Percentiles rank a stretch among this genome's conserved stretches.
Conservation (phyloP, 179 eudicot species). For the Silene vulgaris region DNA sequence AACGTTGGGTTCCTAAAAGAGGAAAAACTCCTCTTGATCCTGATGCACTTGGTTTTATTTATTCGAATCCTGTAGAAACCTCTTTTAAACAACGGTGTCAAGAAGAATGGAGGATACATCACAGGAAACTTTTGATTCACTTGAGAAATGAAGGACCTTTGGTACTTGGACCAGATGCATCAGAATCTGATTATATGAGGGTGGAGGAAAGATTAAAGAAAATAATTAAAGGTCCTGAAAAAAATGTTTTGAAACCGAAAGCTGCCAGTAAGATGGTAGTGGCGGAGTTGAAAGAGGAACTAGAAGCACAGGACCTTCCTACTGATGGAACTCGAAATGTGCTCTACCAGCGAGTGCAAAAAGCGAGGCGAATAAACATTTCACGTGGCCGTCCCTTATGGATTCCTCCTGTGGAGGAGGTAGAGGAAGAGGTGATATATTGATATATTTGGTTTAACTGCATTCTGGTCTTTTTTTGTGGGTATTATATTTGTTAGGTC, state of each 20-base stretch:
- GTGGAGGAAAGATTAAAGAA: constrained; percentile 82
- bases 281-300: constrained; percentile 81
- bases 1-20: constrained; percentile 96
- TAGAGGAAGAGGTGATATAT: constrained; percentile 78
- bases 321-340: constrained; percentile 93
- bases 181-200: constrained; percentile 72
- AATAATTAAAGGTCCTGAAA: constrained; percentile 78
- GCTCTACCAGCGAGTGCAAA: constrained; percentile 95
- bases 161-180: constrained; percentile 52
- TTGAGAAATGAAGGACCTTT: constrained; percentile 74
- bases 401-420: constrained; percentile 94
- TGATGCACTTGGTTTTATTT: constrained; percentile 72
- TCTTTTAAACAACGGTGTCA: constrained; percentile 89
- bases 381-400: constrained; percentile 97
- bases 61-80: constrained; percentile 75
- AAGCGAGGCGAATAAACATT: constrained; percentile 92
- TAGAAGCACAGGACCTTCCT: constrained; percentile 96
- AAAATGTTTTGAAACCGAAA: constrained; percentile 74
- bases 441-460: constrained; percentile 3
- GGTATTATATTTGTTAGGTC: constrained; percentile 6
- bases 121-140: constrained; percentile 65
- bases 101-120: constrained; percentile 68
- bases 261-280: constrained; percentile 99
- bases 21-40: constrained; percentile 96
- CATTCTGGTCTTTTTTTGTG: constrained; percentile 10